Base-by-base conservation (phyloP, 208 protist genomes). In the Trypanosoma lewisi region DNA sequence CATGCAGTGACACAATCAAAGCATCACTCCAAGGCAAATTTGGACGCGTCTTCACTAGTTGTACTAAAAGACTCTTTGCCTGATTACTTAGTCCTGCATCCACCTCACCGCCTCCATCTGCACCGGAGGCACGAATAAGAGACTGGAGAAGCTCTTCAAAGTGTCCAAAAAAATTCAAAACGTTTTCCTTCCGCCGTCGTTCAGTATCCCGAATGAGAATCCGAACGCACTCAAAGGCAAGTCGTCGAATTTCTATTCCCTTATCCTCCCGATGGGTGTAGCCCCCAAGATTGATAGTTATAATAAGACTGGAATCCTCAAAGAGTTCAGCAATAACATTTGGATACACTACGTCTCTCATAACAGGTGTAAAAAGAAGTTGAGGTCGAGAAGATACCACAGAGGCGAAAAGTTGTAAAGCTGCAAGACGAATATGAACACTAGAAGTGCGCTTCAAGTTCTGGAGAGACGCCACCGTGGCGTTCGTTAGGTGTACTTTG, bases 261-360 rank as follows among this genome's bases (percentile, higher is more conserved):
- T 93, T 90, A 76, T 98, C 95, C 11, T 94, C 78, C 16, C 89
- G 75, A 75, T 98, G 96, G 59, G 89, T 98, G 78, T 97, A 98
- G 19, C 93, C 91, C 28, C 93, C 96, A 39, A 99, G 72, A 48
- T 96, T 70, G 50, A 98, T 82, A 25, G 70, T 61, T 25, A 75
- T 66, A 44, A 86, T 68, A 31, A 93, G 68, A 60, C 63, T 82
- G 11, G 60, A 42, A 62, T 80, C 75, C 28, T 69, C 73, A 41
- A 67, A 12, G 34, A 73, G 54, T 44, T 83, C 62, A 28, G 36
- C n/a, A 39, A 85, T 14, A 39, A 82, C n/a, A n/a, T 23, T 28
- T 36, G 59, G 55, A 53, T 73, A 72, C n/a, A 65, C 59, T 4
- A 53, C 51, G 31, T 76, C 57, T 36, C 57, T 37, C 31, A 80